Evolutionary conservation across 169 alveolate genomes (phyloP).

Genomic region (Eimeria acervulina): DNA sequence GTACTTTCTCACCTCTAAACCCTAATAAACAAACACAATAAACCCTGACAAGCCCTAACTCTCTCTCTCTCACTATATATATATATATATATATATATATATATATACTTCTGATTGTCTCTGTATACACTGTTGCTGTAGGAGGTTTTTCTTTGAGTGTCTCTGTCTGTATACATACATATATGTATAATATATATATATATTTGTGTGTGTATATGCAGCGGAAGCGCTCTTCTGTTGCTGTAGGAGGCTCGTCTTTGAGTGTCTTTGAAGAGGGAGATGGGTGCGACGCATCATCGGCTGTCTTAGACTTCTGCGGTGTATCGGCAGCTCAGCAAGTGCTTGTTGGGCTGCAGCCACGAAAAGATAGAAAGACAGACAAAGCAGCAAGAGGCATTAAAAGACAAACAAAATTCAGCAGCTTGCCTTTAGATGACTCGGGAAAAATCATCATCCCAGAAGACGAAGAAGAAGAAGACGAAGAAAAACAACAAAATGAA

Average conservation of each 20-base stretch:
- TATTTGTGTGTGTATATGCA: no score
- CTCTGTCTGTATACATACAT: not conserved
- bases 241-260: no score
- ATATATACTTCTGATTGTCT: no score
- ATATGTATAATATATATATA: no score
- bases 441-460: not conserved
- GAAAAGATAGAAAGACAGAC: not conserved
- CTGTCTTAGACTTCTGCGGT: constrained; percentile 32
- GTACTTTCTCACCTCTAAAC: not conserved
- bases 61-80: no score
- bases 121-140: no score
- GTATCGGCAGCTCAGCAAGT: not conserved
- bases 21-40: no score
- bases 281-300: not conserved
- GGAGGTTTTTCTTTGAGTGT: no score
- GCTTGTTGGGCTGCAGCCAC: not conserved
- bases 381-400: constrained; percentile 7
- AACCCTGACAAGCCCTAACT: no score
- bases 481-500: not conserved
- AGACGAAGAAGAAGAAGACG: constrained; percentile 16
- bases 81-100: no score
- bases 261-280: not conserved
- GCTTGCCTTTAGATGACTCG: not conserved
- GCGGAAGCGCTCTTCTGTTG: no score
- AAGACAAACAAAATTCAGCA: not conserved